Evolutionary conservation across 768 basidiomycete species (phyloP).

Genomic region (Asterophora parasitica): DNA sequence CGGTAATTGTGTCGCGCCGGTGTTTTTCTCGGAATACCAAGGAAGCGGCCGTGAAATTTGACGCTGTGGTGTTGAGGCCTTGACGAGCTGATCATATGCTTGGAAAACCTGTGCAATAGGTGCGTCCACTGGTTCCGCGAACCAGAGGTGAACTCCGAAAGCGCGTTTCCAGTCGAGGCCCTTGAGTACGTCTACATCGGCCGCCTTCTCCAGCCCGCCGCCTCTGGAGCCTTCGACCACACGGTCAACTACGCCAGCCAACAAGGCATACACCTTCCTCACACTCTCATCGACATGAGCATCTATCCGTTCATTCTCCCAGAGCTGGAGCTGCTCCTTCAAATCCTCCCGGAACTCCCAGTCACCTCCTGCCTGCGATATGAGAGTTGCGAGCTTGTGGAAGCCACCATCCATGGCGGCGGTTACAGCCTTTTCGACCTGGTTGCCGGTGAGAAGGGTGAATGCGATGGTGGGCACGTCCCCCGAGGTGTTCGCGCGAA

Average conservation of each 20-base stretch:
- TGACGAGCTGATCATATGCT: constrained; percentile 47
- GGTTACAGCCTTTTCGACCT: constrained; percentile 78
- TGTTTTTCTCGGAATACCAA: constrained; percentile 37
- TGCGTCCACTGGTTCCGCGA: constrained; percentile 64
- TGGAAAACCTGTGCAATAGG: constrained; percentile 66
- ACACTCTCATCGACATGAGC: constrained; percentile 61
- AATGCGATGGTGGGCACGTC: constrained; percentile 57
- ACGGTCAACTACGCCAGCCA: constrained; percentile 67
- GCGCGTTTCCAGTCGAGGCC: constrained; percentile 93
- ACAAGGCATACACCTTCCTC: constrained; percentile 76
- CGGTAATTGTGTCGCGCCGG: constrained; percentile 15
- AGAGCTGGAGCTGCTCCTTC: constrained; percentile 69
- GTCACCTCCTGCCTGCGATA: constrained; percentile 84
- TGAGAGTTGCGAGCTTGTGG: constrained; percentile 80
- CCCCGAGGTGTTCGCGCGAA: constrained; percentile 35
- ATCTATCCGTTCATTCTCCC: constrained; percentile 76
- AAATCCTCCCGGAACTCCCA: constrained; percentile 70
- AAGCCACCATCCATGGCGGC: constrained; percentile 71
- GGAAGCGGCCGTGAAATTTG: constrained; percentile 53
- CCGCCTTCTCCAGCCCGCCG: constrained; percentile 43
- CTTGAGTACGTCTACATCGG: constrained; percentile 58
- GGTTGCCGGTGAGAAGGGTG: constrained; percentile 79
- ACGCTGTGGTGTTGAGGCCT: constrained; percentile 26
- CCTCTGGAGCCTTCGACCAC: constrained; percentile 51
- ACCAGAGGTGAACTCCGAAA: constrained; percentile 91